Evolutionary conservation across 2,329 filamentous ascomycete genomes (phyloP), one percentile per base, ranked within the genome.

Genomic region (Pseudocercospora crystallina): DNA sequence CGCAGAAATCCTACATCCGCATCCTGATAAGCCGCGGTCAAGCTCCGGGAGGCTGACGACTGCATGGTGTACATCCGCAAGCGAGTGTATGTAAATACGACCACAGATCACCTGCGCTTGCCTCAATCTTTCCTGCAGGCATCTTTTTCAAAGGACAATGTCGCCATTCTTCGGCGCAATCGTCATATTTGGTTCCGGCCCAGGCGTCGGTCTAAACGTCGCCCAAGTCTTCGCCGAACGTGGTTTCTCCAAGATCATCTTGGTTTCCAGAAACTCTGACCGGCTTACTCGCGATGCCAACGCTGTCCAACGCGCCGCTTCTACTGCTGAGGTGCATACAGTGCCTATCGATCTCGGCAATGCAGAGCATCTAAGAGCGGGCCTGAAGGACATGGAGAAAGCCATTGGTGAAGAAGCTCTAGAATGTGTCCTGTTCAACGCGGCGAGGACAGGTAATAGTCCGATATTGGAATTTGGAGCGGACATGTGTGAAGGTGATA

Each of bases 381-480:
- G 70, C 0, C 67, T 79, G 0, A 57, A 66, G 5, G 58, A 73
- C 17, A 66, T 74, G 3, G 72, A 73, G 8, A 66, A 69, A 5
- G 57, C 70, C 14, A 40, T 61, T 7, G 57, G 47, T 12, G 69
- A 67, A 32, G 56, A 61, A 1, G 65, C 45, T n/a, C 26, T 77
- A 0, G 73, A 77, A 39, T 72, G 71, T 5, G 63, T 80, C 1
- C 72, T 77, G 36, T 80, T 73, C 68, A 80, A 80, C 52, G 76
- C 77, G 0, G 77, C 77, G 1, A 62, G 72, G 0, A 71, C 79
- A 2, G 66, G 67, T 8, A 64, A 68, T 1, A 72, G 68, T 8
- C 59, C 66, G 1, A 61, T 76, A 1, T 59, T 79, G 5, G 63
- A 68, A 11, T 71, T 71, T 29, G 54, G 57, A 2, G 68, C 75